Evolutionary conservation across 2,329 filamentous ascomycete species (phyloP).

Genomic region (Trichoderma pleuroti): DNA sequence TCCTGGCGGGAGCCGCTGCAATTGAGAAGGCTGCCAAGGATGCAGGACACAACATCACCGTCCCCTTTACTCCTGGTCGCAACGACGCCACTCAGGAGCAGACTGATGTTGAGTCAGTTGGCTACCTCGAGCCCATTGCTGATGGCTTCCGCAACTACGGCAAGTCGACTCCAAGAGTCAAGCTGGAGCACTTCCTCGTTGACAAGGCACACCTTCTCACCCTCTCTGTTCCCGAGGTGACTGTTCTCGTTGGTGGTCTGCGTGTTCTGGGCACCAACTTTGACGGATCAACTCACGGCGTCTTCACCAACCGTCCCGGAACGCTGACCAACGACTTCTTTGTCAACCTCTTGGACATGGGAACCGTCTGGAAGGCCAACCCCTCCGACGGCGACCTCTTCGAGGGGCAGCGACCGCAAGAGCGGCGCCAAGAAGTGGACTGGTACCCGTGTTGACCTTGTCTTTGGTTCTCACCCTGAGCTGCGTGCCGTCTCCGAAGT

Average conservation of each 20-base stretch:
- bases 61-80: slow-evolving; percentile 72
- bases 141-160: slow-evolving; percentile 82
- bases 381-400: slow-evolving; percentile 52
- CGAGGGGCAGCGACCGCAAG: slow-evolving; percentile 61
- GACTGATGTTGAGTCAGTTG: slow-evolving; percentile 64
- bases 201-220: slow-evolving; percentile 69
- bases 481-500: slow-evolving; percentile 68
- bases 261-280: slow-evolving; percentile 68
- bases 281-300: slow-evolving; percentile 63
- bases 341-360: slow-evolving; percentile 69
- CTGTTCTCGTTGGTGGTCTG: slow-evolving; percentile 68
- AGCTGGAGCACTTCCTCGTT: slow-evolving; percentile 66
- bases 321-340: slow-evolving; percentile 78
- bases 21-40: slow-evolving; percentile 65
- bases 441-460: slow-evolving; percentile 64
- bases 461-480: slow-evolving; percentile 73
- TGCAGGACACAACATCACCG: slow-evolving; percentile 47
- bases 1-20: slow-evolving; percentile 67
- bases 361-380: slow-evolving; percentile 55
- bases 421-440: slow-evolving; percentile 65
- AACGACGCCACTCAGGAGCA: slow-evolving; percentile 68
- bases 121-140: slow-evolving; percentile 63
- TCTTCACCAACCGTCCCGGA: slow-evolving; percentile 66
- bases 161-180: slow-evolving; percentile 55
- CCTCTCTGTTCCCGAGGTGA: slow-evolving; percentile 67